Percentiles rank a stretch among this genome's conserved stretches.
phyloP scores from a whole-genome alignment of 495 filamentous ascomycete species.

The Tuber indicum region DNA sequence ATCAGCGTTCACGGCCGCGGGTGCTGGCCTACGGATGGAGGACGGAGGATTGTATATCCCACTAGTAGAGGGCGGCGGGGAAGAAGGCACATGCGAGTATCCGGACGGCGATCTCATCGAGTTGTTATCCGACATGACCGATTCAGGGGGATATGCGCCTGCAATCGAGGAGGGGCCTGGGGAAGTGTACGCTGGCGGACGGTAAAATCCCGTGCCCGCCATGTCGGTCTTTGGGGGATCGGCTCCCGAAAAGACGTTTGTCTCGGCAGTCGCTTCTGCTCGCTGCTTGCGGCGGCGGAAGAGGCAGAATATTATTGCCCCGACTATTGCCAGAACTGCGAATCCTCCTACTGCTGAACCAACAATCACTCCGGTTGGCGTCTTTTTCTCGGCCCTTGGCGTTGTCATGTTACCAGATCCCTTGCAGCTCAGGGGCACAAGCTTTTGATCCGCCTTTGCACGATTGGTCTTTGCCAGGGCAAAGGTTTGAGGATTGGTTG shows the following conservation, averaged over 20 bases:
- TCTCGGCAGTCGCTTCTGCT: neutral
- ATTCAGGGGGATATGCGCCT: neutral
- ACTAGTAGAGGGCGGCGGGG: neutral
- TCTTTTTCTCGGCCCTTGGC: neutral
- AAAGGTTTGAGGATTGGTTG: slow-evolving; percentile 17
- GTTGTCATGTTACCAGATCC: neutral
- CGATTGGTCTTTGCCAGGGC: slow-evolving; percentile 23
- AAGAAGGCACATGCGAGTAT: neutral
- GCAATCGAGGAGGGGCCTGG: neutral
- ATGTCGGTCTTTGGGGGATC: slow-evolving; percentile 6
- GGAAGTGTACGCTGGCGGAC: neutral
- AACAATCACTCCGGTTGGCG: slow-evolving; percentile 21
- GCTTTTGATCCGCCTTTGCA: neutral
- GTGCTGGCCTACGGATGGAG: neutral
- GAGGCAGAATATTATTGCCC: slow-evolving; percentile 16
- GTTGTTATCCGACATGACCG: neutral
- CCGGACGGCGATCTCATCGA: neutral
- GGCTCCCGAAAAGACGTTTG: neutral
- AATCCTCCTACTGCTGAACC: slow-evolving; percentile 33
- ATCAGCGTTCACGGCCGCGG: neutral
- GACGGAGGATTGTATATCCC: neutral
- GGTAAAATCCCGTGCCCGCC: neutral
- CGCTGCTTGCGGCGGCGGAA: slow-evolving; percentile 18
- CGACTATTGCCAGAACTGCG: slow-evolving; percentile 11
- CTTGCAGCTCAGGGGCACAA: slow-evolving; percentile 19